Percentiles rank a stretch among this genome's conserved stretches.
These are phyloP conservation scores for Boletus rufocinnamomeus DNA, from an alignment of 768 basidiomycete genomes.

Conservation along the genomic window DNA sequence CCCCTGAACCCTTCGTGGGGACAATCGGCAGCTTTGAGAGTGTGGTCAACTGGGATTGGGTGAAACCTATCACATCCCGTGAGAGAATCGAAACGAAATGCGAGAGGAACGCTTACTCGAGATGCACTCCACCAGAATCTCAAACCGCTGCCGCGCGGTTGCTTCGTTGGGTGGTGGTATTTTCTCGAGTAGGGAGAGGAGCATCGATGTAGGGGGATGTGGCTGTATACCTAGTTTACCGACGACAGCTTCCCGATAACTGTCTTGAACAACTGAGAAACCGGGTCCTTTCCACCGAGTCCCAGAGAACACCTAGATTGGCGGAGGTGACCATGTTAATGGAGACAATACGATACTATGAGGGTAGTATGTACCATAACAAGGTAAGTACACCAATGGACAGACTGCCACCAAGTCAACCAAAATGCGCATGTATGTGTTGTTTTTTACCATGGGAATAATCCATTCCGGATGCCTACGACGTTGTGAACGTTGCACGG, in stretches of 20 bases:
- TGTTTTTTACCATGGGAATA: too few species aligned
- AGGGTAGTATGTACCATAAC: constrained; percentile 43
- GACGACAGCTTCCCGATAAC: constrained; percentile 50
- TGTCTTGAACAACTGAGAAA: constrained; percentile 65
- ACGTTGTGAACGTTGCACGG: too few species aligned
- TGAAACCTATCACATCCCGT: constrained; percentile 51
- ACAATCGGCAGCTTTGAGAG: constrained; percentile 67
- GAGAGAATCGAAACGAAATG: constrained; percentile 1
- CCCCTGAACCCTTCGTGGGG: constrained; percentile 48
- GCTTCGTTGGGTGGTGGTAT: constrained; percentile 57
- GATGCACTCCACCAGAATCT: constrained; percentile 61
- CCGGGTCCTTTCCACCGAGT: constrained; percentile 73
- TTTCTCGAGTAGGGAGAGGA: constrained; percentile 59
- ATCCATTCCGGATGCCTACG: too few species aligned
- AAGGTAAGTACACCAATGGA: too few species aligned
- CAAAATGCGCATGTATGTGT: too few species aligned
- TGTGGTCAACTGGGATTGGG: constrained; percentile 50
- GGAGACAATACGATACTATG: not conserved
- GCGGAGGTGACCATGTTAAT: not conserved
- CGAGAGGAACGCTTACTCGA: constrained; percentile 45
- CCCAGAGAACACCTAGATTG: constrained; percentile 64
- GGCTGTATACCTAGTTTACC: constrained; percentile 67
- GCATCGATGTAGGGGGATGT: constrained; percentile 63
- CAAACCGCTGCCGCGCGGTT: constrained; percentile 67
- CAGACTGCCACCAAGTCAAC: too few species aligned